phyloP scores from a whole-genome alignment of 768 basidiomycete genomes.

The Tremella mesenterica region DNA sequence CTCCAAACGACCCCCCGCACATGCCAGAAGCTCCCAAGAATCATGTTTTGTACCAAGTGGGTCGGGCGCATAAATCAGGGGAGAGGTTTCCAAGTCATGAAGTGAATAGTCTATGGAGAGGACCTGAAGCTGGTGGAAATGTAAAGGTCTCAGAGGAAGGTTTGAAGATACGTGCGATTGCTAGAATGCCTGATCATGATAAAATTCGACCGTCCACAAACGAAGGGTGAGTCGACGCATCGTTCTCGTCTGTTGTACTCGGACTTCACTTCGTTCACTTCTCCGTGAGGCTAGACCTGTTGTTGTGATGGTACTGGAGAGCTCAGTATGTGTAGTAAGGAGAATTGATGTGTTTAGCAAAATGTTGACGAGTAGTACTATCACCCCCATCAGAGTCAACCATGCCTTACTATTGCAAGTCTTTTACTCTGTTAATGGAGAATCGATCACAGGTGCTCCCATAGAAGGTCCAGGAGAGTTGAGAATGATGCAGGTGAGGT shows the following conservation, averaged over 20 bases:
- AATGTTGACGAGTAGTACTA: conserved; percentile 25
- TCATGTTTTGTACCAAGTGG: conserved; percentile 31
- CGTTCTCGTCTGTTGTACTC: background rate
- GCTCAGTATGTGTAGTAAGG: background rate
- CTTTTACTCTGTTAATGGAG: conserved; percentile 38
- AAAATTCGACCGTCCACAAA: conserved; percentile 36
- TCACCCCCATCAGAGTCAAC: conserved; percentile 39
- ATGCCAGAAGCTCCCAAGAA: conserved; percentile 15
- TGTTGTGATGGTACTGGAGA: too few relatives aligned
- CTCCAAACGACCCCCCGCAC: conserved; percentile 25
- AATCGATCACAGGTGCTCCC: conserved; percentile 16
- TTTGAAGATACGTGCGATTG: conserved; percentile 27
- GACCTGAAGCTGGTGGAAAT: conserved; percentile 16
- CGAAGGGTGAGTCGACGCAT: conserved; percentile 26
- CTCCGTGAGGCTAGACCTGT: background rate
- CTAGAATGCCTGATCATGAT: conserved; percentile 36
- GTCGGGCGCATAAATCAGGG: conserved; percentile 16
- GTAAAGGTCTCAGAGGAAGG: conserved; percentile 13
- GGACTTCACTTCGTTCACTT: background rate
- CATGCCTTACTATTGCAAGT: conserved; percentile 35
- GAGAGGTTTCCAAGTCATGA: conserved; percentile 23
- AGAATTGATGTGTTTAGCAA: background rate
- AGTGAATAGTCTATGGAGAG: conserved; percentile 29
- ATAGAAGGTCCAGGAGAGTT: conserved; percentile 37
- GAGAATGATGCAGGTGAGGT: conserved; percentile 32